A percentile compares a stretch with the other conserved stretches of the same genome.
Conservation (phyloP, 352 stramenopile species). For the Phytophthora tentaculata region DNA sequence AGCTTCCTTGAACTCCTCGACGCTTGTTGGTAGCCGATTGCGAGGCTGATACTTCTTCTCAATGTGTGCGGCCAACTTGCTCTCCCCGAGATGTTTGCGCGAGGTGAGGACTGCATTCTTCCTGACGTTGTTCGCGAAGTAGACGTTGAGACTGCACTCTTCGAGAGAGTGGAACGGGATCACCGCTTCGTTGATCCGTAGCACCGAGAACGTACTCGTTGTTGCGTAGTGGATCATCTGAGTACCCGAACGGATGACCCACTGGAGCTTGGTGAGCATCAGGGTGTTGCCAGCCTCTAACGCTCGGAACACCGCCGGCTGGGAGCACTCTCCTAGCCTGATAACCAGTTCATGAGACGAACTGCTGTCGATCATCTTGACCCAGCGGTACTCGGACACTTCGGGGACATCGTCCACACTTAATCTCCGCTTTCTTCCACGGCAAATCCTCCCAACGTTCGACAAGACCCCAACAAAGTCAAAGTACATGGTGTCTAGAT, state of each 20-base stretch:
- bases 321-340: slow-evolving; percentile 47
- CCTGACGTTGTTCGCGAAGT: slow-evolving; percentile 43
- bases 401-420: slow-evolving; percentile 7
- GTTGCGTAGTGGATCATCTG: slow-evolving; percentile 48
- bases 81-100: slow-evolving; percentile 23
- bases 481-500: slow-evolving; percentile 47
- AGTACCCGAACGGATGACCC: slow-evolving; percentile 29
- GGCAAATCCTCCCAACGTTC: slow-evolving; percentile 52
- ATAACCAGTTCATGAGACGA: slow-evolving; percentile 58
- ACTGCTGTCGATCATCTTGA: slow-evolving; percentile 69
- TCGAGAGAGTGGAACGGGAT: slow-evolving; percentile 42
- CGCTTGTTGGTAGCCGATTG: slow-evolving; percentile 25
- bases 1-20: slow-evolving; percentile 34
- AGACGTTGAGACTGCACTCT: slow-evolving; percentile 41
- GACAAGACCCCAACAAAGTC: slow-evolving; percentile 73
- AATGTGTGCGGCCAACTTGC: slow-evolving; percentile 29
- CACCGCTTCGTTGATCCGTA: slow-evolving; percentile 47
- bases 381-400: slow-evolving; percentile 52
- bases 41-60: slow-evolving; percentile 39
- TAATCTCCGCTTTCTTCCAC: slow-evolving; percentile 46
- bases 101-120: slow-evolving; percentile 25
- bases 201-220: slow-evolving; percentile 47
- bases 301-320: slow-evolving; percentile 49
- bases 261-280: slow-evolving; percentile 68
- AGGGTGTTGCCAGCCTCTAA: slow-evolving; percentile 57